These are phyloP conservation scores for Paramecium sexaurelia DNA, from an alignment of 73 alveolate species.

Conservation along the genomic window DNA sequence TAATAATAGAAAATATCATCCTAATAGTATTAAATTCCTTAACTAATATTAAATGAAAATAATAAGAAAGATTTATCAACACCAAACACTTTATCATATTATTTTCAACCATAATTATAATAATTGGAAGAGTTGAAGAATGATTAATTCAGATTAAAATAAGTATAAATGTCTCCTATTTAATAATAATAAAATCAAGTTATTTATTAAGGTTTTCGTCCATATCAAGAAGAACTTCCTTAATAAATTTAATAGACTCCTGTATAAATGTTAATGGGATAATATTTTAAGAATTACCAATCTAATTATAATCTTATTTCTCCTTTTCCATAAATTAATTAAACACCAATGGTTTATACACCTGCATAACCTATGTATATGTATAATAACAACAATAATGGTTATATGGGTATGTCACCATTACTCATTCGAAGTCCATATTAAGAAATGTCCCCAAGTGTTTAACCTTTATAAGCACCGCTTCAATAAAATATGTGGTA, in stretches of 20 bases:
- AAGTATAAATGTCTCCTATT: neutral
- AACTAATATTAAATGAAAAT: neutral
- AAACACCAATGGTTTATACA: conserved; percentile 28
- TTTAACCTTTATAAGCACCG: neutral
- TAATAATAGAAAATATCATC: neutral
- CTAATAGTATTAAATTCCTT: neutral
- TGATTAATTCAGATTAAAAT: neutral
- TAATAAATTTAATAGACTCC: conserved; percentile 6
- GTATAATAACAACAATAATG: neutral
- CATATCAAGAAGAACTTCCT: neutral
- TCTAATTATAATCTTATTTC: neutral
- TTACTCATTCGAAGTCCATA: conserved; percentile 3
- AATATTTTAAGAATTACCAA: neutral
- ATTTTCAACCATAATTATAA: neutral
- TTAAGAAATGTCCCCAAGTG: conserved; percentile 9
- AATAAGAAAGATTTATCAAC: neutral
- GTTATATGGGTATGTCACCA: conserved; percentile 7
- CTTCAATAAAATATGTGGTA: neutral
- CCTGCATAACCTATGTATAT: conserved; percentile 5
- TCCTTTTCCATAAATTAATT: neutral
- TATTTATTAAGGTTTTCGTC: conserved; percentile 8
- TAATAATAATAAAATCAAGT: neutral
- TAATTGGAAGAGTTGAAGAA: neutral
- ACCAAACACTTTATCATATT: conserved; percentile 5
- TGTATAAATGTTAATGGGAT: conserved; percentile 6